Base-by-base conservation (phyloP, 2,329 filamentous ascomycete genomes). In the Trichoderma aggressivum region DNA sequence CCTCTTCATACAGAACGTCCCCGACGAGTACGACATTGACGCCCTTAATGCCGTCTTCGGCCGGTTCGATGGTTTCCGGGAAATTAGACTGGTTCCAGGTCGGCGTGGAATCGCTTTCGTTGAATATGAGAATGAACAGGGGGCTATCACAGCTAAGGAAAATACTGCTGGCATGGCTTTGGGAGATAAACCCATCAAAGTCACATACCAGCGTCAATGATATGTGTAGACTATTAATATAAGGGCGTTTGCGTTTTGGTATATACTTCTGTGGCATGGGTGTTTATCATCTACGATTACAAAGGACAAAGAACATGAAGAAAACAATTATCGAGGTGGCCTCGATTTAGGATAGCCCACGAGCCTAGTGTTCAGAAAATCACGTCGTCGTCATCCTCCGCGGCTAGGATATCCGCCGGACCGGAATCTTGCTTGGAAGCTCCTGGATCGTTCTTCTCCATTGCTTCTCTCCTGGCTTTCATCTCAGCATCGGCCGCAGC, bases 201-300 rank as follows among this genome's bases (percentile, higher is more conserved):
- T 99, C 74, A 98, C 96, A 16, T 99, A 97, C 86, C 96, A 98
- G 84, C 88, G 94, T 78, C 93, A 97, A 84, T 97, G 86, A 47
- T 18, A 7, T 34, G 36, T 69, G 32, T 36, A 53, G 30, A 50
- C 18, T 14, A 39, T 32, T 53, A 61, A 69, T 61, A 53, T 39
- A 69, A 10, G 39, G 66, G 66, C 56, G 39, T 53, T 65, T 53
- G 56, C 43, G 24, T 61, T 53, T 50, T 16, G 30, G 66, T 28
- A 36, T 53, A 53, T 34, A 43, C 65, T 68, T 47, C 28, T 34
- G 39, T 68, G 21, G 16, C 18, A 50, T 34, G 39, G 12, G 43
- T 21, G 39, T 59, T 60, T 21, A 36, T 58, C 30, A 30, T 63
- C 47, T 63, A 64, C 59, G 64, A 70, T 28, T 63, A 71, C 53